Percentiles rank a stretch among this genome's conserved stretches.
Evolutionary conservation across 345 rosid genomes (phyloP).

Genomic region (Pelargonium nanum): DNA sequence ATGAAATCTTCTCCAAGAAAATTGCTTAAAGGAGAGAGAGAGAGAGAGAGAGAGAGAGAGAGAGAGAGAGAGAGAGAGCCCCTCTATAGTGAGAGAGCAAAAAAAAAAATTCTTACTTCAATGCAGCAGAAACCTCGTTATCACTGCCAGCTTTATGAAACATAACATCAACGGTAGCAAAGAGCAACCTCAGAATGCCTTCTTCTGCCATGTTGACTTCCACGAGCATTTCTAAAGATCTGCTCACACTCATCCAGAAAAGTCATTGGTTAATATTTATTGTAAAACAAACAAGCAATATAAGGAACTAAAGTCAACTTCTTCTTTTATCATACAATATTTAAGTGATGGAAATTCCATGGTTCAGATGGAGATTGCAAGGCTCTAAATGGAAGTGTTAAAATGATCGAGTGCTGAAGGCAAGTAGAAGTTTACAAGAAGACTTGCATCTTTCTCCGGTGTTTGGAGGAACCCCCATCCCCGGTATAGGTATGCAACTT

Average conservation of each 20-base stretch:
- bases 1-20: no score
- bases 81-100: no score
- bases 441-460: background rate
- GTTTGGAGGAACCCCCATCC: background rate
- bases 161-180: conserved; percentile 71
- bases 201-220: conserved; percentile 70
- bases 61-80: background rate
- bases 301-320: background rate
- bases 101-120: conserved; percentile 36
- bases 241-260: conserved; percentile 22
- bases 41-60: background rate
- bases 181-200: conserved; percentile 75
- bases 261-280: background rate
- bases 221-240: conserved; percentile 84
- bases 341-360: background rate
- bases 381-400: background rate
- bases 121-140: conserved; percentile 69
- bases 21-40: background rate
- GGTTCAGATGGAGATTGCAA: no score
- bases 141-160: conserved; percentile 53
- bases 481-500: background rate
- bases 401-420: background rate
- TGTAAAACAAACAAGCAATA: background rate
- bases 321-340: background rate
- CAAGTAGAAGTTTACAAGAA: background rate